phyloP scores from a whole-genome alignment of 345 rosid genomes.

The Lumnitzera racemosa region DNA sequence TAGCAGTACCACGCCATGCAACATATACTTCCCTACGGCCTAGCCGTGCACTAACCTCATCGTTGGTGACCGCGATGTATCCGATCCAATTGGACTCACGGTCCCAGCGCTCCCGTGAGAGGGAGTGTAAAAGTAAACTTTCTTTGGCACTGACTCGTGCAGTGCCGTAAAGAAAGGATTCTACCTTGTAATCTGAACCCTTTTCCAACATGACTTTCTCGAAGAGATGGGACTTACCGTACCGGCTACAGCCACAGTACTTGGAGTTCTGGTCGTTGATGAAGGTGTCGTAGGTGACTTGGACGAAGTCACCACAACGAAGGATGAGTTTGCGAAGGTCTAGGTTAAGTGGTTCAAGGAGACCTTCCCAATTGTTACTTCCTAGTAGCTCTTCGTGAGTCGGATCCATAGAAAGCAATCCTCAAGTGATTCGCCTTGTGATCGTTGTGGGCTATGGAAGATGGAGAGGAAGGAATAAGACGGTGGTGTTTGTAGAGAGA shows the following conservation, averaged over 20 bases:
- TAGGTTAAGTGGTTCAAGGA: slow-evolving; percentile 63
- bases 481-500: too few relatives aligned
- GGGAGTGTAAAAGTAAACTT: slow-evolving; percentile 61
- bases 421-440: not conserved
- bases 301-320: slow-evolving; percentile 87
- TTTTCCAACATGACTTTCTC: slow-evolving; percentile 59
- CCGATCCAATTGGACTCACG: slow-evolving; percentile 96
- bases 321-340: slow-evolving; percentile 61
- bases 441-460: not conserved
- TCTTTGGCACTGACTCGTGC: slow-evolving; percentile 51
- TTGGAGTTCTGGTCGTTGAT: slow-evolving; percentile 72
- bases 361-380: slow-evolving; percentile 56
- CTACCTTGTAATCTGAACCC: slow-evolving; percentile 39
- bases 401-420: slow-evolving; percentile 11
- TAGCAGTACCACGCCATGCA: slow-evolving; percentile 65
- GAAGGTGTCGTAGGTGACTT: slow-evolving; percentile 90
- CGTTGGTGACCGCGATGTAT: slow-evolving; percentile 70
- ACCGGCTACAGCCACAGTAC: slow-evolving; percentile 85
- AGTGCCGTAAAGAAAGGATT: slow-evolving; percentile 66
- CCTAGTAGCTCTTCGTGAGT: slow-evolving; percentile 63
- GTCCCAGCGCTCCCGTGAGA: slow-evolving; percentile 77
- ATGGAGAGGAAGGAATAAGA: too few relatives aligned
- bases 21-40: slow-evolving; percentile 79
- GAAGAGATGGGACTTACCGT: slow-evolving; percentile 54
- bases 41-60: slow-evolving; percentile 29